Evolutionary conservation across 2,329 filamentous ascomycete genomes (phyloP), one percentile per base, ranked within the genome.

Genomic region (Penicillium sp.): DNA sequence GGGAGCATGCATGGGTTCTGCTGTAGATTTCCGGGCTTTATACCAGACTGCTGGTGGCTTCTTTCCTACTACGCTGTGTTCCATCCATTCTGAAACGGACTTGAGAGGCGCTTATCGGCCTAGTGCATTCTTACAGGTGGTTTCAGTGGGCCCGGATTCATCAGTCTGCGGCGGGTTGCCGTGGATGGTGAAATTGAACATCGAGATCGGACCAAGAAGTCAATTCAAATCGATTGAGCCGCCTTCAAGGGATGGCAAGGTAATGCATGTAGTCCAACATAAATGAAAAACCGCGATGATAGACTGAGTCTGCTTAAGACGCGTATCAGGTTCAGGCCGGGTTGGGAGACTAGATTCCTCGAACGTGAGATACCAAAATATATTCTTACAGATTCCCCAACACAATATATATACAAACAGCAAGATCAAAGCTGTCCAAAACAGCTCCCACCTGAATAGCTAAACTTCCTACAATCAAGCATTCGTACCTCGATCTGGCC

Each of bases 141-240:
- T 63, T 61, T 61, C 61, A 61, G 49, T 19, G 28, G 42, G 51
- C 58, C 58, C 52, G 38, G 53, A 43, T 55, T 63, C 45, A 51
- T 58, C 49, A 19, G 37, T 58, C 59, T 59, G 53, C 58, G 56
- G 61, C 61, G 49, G 19, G 28, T 55, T 46, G 28, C 25, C 19
- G 26, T 42, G 43, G 57, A 59, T 43, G 37, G 43, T 53, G 57
- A 53, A 42, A 48, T 43, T 57, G 42, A 22, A 48, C 26, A 6
- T 48, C 25, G 14, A 48, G 7, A 22, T 48, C 6, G 25, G 25
- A 48, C 10, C 26, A 45, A 26, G 22, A 14, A 45, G 42, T 11
- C 42, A 45, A 16, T 22, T 11, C 22, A 22, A 19, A 19, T 8
- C 6, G 3, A 3, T 19, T 1, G 16, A 42, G 5, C 38, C n/a